Evolutionary conservation across 495 filamentous ascomycete genomes (phyloP).

Genomic region (Rusavskia elegans): DNA sequence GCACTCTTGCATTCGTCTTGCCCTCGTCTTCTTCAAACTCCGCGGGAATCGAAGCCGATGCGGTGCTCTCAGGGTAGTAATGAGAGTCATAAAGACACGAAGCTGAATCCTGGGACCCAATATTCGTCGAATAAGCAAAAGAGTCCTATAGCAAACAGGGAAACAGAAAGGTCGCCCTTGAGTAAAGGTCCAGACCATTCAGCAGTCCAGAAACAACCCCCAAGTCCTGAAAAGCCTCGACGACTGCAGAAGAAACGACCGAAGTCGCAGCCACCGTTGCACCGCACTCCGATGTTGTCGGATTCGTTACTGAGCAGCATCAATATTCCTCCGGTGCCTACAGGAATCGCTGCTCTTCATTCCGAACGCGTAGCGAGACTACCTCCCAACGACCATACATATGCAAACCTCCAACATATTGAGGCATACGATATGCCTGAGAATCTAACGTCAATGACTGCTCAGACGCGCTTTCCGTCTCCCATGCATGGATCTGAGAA

Average conservation of each 20-base stretch:
- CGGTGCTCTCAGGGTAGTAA: no score
- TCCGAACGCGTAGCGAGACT: constrained; percentile 9
- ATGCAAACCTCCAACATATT: constrained; percentile 6
- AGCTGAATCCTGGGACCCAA: no score
- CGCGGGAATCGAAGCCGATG: no score
- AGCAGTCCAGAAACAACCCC: background rate
- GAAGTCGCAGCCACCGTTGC: constrained; percentile 7
- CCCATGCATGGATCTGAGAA: constrained; percentile 1
- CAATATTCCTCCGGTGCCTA: constrained; percentile 14
- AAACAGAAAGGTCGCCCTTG: background rate
- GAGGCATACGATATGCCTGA: background rate
- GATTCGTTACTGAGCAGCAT: background rate
- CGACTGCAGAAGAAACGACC: constrained; percentile 10
- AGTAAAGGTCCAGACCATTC: no score
- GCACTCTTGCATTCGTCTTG: background rate
- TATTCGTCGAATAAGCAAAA: no score
- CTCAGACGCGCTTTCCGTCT: constrained; percentile 10
- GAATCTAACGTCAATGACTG: background rate
- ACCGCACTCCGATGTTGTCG: constrained; percentile 2
- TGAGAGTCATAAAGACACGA: no score
- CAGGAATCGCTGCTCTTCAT: constrained; percentile 10
- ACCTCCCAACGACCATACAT: constrained; percentile 13
- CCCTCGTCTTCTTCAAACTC: background rate
- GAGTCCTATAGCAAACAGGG: background rate
- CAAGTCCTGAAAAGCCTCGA: background rate